These are phyloP conservation scores for Venturiaceae sp. DNA, from an alignment of 2,329 filamentous ascomycete species.

Conservation along the genomic window DNA sequence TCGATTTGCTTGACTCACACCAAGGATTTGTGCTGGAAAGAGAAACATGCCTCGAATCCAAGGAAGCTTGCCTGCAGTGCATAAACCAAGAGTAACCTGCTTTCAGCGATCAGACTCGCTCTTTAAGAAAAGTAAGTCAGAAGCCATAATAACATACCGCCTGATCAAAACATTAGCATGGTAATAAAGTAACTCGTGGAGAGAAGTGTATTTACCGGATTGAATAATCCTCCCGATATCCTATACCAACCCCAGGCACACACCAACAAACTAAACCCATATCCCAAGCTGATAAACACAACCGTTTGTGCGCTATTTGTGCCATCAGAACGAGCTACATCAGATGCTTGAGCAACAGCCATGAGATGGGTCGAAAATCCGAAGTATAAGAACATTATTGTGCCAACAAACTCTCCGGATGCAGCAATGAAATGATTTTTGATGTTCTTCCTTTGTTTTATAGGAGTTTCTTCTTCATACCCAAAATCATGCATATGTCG, in stretches of 20 bases:
- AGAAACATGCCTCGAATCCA: slow-evolving; percentile 21
- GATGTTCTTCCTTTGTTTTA: background rate
- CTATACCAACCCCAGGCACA: slow-evolving; percentile 3
- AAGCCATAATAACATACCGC: slow-evolving; percentile 14
- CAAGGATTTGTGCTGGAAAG: slow-evolving; percentile 20
- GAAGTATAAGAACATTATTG: slow-evolving; percentile 35
- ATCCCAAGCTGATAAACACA: slow-evolving; percentile 19
- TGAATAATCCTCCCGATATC: slow-evolving; percentile 13
- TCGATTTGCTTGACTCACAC: no score
- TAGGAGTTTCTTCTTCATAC: background rate
- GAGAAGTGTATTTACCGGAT: no score
- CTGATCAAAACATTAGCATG: no score
- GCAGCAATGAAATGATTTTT: slow-evolving; percentile 34
- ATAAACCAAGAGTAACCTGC: slow-evolving; percentile 25
- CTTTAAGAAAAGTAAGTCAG: background rate
- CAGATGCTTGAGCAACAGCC: slow-evolving; percentile 17
- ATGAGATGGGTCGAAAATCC: slow-evolving; percentile 27
- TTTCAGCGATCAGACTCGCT: no score
- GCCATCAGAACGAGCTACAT: slow-evolving; percentile 3
- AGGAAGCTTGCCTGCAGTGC: slow-evolving; percentile 23
- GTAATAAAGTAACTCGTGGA: no score
- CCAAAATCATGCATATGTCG: background rate
- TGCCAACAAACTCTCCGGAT: slow-evolving; percentile 34
- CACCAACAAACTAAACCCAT: slow-evolving; percentile 13
- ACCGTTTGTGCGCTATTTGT: slow-evolving; percentile 15